Conservation (phyloP, 306 rosid genomes). For the Sechiopsis laciniata region DNA sequence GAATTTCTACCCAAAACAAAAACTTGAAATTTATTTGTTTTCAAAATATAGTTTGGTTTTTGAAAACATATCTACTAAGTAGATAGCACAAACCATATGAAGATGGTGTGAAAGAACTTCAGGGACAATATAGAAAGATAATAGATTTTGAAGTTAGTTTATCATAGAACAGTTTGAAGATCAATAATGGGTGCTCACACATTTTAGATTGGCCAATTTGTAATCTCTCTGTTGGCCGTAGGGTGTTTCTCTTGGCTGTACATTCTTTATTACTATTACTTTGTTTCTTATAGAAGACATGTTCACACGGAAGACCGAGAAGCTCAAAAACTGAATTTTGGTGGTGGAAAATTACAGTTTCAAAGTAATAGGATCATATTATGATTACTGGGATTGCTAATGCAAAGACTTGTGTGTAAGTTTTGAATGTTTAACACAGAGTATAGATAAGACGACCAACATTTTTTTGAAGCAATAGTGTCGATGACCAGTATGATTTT, state of each 20-base stretch:
- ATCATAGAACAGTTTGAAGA: not conserved
- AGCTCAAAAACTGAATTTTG: not conserved
- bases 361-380: not conserved
- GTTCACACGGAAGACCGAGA: not conserved
- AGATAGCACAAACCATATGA: not conserved
- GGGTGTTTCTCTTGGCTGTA: not conserved
- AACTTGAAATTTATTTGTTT: too few species aligned
- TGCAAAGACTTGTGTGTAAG: not conserved
- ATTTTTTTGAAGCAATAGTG: too few species aligned
- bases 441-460: not conserved
- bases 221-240: not conserved
- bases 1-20: too few species aligned
- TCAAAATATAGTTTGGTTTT: too few species aligned
- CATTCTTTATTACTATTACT: not conserved
- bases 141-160: not conserved
- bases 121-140: not conserved
- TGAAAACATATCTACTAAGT: too few species aligned
- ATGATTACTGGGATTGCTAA: not conserved
- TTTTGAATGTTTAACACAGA: not conserved
- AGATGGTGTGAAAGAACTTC: not conserved
- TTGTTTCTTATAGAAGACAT: not conserved
- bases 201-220: not conserved
- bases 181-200: not conserved
- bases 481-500: too few species aligned
- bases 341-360: not conserved